A percentile compares a stretch with the other conserved stretches of the same genome.
These are phyloP conservation scores for Leishmania martiniquensis DNA, from an alignment of 208 protist genomes.

Conservation along the genomic window DNA sequence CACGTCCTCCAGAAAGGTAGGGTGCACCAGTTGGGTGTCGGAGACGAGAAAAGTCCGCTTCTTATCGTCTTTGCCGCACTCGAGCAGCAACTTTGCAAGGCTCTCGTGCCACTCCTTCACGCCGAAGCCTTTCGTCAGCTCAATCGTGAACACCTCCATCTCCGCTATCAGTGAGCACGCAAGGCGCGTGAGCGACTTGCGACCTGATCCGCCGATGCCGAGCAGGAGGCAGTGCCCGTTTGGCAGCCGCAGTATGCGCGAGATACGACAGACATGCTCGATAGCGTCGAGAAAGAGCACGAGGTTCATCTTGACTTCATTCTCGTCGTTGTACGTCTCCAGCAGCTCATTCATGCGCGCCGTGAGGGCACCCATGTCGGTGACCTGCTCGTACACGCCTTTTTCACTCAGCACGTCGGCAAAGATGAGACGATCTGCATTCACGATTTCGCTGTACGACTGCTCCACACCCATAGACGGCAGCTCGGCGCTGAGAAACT, in stretches of 20 bases:
- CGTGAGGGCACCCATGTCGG: conserved; percentile 77
- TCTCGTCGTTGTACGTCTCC: conserved; percentile 94
- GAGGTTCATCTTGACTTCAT: conserved; percentile 94
- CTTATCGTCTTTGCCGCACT: conserved; percentile 96
- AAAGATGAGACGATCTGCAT: conserved; percentile 92
- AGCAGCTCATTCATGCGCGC: conserved; percentile 84
- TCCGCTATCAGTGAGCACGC: conserved; percentile 95
- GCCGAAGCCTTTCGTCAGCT: conserved; percentile 97
- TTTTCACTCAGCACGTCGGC: conserved; percentile 90
- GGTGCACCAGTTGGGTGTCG: conserved; percentile 97
- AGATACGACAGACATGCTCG: conserved; percentile 96
- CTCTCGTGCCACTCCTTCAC: conserved; percentile 97
- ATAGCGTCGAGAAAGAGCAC: conserved; percentile 98
- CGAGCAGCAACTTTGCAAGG: conserved; percentile 92
- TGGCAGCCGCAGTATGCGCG: conserved; percentile 93
- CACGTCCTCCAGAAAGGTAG: conserved; percentile 98
- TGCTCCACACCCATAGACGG: conserved; percentile 58
- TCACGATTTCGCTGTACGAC: conserved; percentile 64
- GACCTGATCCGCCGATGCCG: conserved; percentile 97
- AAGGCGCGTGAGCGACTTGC: conserved; percentile 95
- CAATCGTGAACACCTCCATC: conserved; percentile 95
- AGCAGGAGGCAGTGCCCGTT: conserved; percentile 96
- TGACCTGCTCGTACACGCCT: conserved; percentile 92
- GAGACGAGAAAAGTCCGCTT: conserved; percentile 97
- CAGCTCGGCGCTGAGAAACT: conserved; percentile 73